phyloP scores from a whole-genome alignment of 2,329 filamentous ascomycete genomes.

The Pezicula radicicola region DNA sequence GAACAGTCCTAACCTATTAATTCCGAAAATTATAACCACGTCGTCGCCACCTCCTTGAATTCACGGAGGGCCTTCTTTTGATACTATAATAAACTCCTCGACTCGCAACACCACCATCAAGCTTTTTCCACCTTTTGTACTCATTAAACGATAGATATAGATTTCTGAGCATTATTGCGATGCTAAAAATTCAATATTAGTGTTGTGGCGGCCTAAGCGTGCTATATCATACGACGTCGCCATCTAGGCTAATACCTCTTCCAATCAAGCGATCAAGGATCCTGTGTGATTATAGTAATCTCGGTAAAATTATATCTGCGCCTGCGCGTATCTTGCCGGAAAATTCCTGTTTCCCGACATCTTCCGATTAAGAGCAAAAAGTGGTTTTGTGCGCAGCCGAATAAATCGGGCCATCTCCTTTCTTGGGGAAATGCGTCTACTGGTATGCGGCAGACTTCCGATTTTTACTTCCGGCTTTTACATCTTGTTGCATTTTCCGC shows the following conservation, averaged over 20 bases:
- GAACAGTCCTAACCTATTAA: constrained; percentile 1
- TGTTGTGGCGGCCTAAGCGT: background rate
- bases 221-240: background rate
- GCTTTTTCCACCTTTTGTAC: constrained; percentile 3
- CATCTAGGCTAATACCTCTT: background rate
- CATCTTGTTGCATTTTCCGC: too few species aligned
- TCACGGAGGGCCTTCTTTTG: constrained; percentile 1
- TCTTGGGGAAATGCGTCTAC: too few species aligned
- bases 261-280: constrained; percentile 4
- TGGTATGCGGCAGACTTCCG: too few species aligned
- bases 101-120: constrained; percentile 3
- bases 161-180: constrained; percentile 3
- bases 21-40: background rate
- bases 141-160: constrained; percentile 4
- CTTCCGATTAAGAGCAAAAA: background rate
- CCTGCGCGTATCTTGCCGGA: background rate
- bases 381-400: too few species aligned
- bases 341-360: background rate
- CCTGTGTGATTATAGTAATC: constrained; percentile 3
- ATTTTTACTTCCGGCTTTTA: too few species aligned
- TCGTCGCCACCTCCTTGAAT: background rate
- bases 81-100: constrained; percentile 2
- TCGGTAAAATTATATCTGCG: background rate
- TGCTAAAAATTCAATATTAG: constrained; percentile 1
- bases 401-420: too few species aligned